phyloP scores from a whole-genome alignment of 257 asterid species.

The Asclepias syriaca region DNA sequence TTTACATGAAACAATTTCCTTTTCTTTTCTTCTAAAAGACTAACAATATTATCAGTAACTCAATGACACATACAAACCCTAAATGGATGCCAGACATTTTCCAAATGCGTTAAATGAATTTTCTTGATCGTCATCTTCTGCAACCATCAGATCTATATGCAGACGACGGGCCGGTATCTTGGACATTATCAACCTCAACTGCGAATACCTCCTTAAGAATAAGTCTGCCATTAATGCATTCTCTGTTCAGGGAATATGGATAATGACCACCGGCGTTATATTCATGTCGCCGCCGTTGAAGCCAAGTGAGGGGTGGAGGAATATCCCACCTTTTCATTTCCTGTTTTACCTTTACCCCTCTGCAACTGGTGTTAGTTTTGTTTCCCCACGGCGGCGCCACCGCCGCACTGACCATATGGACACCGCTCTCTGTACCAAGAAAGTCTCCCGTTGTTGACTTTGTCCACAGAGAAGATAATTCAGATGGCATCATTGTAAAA shows the following conservation, averaged over 20 bases:
- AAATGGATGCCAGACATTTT: no score
- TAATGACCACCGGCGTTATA: not conserved
- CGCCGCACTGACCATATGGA: constrained; percentile 1
- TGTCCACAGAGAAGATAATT: constrained; percentile 13
- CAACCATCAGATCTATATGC: no score
- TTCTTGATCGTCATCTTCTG: no score
- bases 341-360: not conserved
- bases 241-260: constrained; percentile 5
- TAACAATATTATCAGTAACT: not conserved
- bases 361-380: not conserved
- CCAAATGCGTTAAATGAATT: no score
- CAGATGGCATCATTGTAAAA: not conserved
- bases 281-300: not conserved
- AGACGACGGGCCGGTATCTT: no score
- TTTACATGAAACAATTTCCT: not conserved
- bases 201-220: not conserved
- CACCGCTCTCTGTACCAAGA: constrained; percentile 20
- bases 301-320: constrained; percentile 15
- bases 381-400: not conserved
- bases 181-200: not conserved
- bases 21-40: not conserved
- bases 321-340: not conserved
- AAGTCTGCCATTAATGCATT: constrained; percentile 7
- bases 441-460: constrained; percentile 12
- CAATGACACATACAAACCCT: not conserved